phyloP scores from a whole-genome alignment of 345 rosid species.

The Hibiscus trionum region DNA sequence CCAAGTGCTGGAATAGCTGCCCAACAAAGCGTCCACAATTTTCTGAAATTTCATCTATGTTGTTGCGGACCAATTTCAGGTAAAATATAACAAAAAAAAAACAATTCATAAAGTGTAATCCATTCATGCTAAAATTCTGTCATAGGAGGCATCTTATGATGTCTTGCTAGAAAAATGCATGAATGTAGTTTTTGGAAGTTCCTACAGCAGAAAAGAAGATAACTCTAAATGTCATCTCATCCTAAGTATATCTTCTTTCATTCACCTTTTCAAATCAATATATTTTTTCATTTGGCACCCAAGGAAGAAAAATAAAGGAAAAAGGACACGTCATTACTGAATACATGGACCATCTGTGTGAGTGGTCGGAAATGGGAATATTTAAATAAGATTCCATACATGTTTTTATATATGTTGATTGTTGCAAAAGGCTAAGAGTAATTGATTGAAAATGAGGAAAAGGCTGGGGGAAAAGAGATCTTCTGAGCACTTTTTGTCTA shows the following conservation, averaged over 20 bases:
- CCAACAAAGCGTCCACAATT: constrained; percentile 83
- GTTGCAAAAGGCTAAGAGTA: constrained; percentile 1
- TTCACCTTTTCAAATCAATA: not conserved
- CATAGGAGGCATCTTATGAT: not conserved
- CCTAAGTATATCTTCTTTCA: constrained; percentile 4
- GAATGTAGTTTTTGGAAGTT: constrained; percentile 1
- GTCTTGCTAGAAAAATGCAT: not conserved
- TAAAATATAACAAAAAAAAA: constrained; percentile 19
- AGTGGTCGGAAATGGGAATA: not conserved
- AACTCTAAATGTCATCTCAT: not conserved
- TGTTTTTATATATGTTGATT: not conserved
- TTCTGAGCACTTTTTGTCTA: not conserved
- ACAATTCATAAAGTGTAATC: constrained; percentile 4
- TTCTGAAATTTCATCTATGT: constrained; percentile 48
- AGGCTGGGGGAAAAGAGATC: not conserved
- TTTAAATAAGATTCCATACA: not conserved
- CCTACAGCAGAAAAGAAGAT: constrained; percentile 8
- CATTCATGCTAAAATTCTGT: not conserved
- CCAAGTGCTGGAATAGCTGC: constrained; percentile 70
- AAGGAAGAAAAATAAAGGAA: not conserved
- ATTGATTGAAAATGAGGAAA: not conserved
- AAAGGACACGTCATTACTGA: not conserved
- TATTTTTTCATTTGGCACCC: constrained; percentile 2
- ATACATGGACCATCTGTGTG: not conserved
- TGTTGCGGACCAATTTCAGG: constrained; percentile 41